These are phyloP conservation scores for Phlyctochytrium bullatum DNA, from an alignment of 192 early-diverging fungal species.

Conservation along the genomic window DNA sequence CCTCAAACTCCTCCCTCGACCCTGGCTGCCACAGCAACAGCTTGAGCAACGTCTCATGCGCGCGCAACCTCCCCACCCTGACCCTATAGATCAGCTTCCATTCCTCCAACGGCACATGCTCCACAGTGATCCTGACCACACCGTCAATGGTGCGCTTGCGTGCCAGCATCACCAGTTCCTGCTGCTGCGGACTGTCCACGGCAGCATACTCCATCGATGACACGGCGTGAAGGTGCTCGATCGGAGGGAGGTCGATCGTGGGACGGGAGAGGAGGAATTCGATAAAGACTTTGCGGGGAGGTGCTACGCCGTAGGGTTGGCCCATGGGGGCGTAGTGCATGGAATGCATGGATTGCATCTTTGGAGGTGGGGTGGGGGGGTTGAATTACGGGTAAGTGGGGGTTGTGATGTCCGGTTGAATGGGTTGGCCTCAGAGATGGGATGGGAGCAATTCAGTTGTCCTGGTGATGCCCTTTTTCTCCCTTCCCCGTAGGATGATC, in stretches of 20 bases:
- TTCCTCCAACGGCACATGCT: not conserved
- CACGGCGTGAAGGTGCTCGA: not conserved
- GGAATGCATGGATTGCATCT: too few relatives aligned
- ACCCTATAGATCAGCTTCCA: not conserved
- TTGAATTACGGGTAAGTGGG: too few relatives aligned
- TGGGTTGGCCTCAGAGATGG: too few relatives aligned
- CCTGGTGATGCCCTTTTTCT: too few relatives aligned
- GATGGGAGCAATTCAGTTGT: too few relatives aligned
- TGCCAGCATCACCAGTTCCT: not conserved
- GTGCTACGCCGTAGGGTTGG: too few relatives aligned
- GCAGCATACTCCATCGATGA: not conserved
- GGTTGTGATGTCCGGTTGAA: too few relatives aligned
- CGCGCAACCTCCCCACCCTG: not conserved
- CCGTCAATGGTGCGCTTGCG: not conserved
- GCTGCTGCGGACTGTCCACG: not conserved
- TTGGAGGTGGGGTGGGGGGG: too few relatives aligned
- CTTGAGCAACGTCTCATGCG: slow-evolving; percentile 1
- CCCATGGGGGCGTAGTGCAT: too few relatives aligned
- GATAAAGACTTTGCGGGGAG: not conserved
- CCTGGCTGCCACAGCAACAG: not conserved
- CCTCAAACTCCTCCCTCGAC: not conserved
- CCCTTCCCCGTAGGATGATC: too few relatives aligned
- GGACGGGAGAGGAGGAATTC: not conserved
- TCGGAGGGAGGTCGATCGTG: not conserved
- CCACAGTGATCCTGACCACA: not conserved